phyloP scores from a whole-genome alignment of 2,329 filamentous ascomycete species.

The Aaosphaeria arxii region DNA sequence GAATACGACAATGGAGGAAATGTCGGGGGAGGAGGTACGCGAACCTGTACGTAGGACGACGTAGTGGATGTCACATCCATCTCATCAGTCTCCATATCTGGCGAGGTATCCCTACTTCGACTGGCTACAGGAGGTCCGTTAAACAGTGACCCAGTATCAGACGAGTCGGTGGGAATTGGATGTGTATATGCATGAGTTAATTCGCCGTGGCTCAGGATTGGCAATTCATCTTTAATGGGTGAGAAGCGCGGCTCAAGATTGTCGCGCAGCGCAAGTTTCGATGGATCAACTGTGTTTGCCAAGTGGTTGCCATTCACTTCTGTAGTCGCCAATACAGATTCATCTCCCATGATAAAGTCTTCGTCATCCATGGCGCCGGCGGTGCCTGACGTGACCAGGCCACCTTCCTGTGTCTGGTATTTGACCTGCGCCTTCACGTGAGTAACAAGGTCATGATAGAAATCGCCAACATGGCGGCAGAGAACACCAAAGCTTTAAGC shows the following conservation, averaged over 20 bases:
- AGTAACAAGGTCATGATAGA: no score
- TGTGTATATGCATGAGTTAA: constrained; percentile 9
- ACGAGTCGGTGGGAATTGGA: background rate
- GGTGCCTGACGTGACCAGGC: background rate
- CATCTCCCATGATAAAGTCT: constrained; percentile 30
- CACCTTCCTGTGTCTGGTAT: no score
- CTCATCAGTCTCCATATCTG: constrained; percentile 16
- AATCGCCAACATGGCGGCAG: no score
- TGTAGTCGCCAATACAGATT: constrained; percentile 25
- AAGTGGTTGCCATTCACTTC: constrained; percentile 28
- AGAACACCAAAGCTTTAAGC: no score
- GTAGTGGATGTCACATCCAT: constrained; percentile 18
- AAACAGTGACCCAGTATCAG: constrained; percentile 4
- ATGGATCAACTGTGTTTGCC: constrained; percentile 25
- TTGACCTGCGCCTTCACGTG: no score
- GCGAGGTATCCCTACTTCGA: constrained; percentile 7
- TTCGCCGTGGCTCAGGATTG: constrained; percentile 18
- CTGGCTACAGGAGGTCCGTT: background rate
- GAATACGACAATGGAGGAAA: constrained; percentile 31
- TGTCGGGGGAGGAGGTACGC: constrained; percentile 30
- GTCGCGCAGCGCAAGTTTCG: constrained; percentile 18
- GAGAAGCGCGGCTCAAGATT: constrained; percentile 10
- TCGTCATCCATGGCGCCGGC: constrained; percentile 21
- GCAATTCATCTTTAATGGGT: constrained; percentile 22
- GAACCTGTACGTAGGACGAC: constrained; percentile 18